Conservation (phyloP, 495 filamentous ascomycete genomes). For the Tuber calosporum region DNA sequence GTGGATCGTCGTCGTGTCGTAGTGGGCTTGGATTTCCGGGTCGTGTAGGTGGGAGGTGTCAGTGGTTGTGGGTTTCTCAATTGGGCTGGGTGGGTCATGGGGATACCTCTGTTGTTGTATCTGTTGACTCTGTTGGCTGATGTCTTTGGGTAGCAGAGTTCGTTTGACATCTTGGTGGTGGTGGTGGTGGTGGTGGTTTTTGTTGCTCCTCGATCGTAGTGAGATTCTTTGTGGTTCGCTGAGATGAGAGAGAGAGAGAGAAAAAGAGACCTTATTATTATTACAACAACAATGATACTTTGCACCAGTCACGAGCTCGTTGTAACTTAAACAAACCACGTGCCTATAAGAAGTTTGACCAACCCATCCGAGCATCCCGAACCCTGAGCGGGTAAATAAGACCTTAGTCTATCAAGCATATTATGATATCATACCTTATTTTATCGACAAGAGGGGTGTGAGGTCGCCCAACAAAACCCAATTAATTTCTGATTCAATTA, state of each 20-base stretch:
- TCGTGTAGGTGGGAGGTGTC: constrained; percentile 23
- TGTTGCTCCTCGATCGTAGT: neutral
- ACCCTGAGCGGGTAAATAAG: neutral
- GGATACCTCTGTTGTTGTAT: constrained; percentile 58
- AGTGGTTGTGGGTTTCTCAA: constrained; percentile 4
- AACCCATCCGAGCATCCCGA: neutral
- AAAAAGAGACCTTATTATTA: neutral
- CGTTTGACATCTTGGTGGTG: constrained; percentile 45
- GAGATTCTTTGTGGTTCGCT: neutral
- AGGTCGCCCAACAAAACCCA: neutral
- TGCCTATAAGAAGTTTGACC: neutral
- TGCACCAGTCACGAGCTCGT: neutral
- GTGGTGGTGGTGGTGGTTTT: constrained; percentile 10
- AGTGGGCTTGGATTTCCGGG: constrained; percentile 52
- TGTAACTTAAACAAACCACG: neutral
- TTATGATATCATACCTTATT: neutral
- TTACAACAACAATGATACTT: no score
- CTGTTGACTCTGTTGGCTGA: constrained; percentile 65
- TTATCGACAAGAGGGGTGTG: neutral
- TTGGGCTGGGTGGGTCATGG: constrained; percentile 8
- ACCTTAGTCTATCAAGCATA: neutral
- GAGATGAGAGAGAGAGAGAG: no score
- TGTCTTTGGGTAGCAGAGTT: constrained; percentile 61
- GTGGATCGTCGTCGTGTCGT: constrained; percentile 71
- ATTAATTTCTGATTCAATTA: neutral